phyloP scores from a whole-genome alignment of 2,329 filamentous ascomycete genomes.

The Alternaria metachromatica region DNA sequence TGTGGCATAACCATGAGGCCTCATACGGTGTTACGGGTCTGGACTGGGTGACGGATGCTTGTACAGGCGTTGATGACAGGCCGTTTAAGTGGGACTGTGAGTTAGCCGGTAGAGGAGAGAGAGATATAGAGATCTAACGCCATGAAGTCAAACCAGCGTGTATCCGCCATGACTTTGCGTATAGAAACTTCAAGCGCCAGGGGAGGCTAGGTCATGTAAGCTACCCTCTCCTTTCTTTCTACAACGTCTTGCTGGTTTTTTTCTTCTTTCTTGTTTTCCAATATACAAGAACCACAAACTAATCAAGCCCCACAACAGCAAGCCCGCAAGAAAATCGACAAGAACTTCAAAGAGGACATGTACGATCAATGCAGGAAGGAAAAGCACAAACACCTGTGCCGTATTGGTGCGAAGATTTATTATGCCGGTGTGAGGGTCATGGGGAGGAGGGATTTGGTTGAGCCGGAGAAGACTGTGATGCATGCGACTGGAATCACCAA shows the following conservation, averaged over 20 bases:
- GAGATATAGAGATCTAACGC: background rate
- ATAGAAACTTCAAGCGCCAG: background rate
- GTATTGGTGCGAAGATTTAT: background rate
- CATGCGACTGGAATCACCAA: background rate
- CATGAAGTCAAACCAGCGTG: background rate
- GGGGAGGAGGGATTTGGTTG: background rate
- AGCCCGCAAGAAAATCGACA: background rate
- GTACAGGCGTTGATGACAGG: background rate
- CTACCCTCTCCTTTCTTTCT: accelerated
- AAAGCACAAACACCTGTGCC: background rate
- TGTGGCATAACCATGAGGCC: background rate
- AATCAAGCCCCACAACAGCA: background rate
- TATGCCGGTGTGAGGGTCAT: background rate
- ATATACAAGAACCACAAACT: background rate
- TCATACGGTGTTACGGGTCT: background rate
- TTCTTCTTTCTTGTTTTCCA: too few species aligned
- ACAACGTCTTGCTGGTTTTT: background rate
- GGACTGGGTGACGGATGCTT: background rate
- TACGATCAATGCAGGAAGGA: background rate
- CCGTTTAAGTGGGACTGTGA: constrained; percentile 5
- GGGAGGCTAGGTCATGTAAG: background rate
- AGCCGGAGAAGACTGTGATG: background rate
- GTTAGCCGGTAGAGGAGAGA: background rate
- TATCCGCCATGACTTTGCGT: background rate
- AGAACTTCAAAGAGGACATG: background rate